Base-by-base conservation (phyloP, 768 basidiomycete genomes). In the Psilocybe tampanensis region DNA sequence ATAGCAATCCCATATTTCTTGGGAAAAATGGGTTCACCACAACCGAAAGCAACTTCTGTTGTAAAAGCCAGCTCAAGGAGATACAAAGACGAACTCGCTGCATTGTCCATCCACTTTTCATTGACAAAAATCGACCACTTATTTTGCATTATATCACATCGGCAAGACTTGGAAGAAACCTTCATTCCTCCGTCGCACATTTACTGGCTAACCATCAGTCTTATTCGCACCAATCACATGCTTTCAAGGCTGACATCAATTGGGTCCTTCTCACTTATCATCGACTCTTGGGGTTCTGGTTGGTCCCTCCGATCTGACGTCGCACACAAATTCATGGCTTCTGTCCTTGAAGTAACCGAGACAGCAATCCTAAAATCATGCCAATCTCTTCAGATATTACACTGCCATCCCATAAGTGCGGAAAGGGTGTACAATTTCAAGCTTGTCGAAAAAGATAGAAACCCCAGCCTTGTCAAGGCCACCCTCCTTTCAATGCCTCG, bases 71-170 rank as follows among this genome's bases (percentile, higher is more conserved):
- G 49, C 12, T 56, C 55, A 29, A 43, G 45, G 15, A 45, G 54
- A 15, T 47, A 60, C 44, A 56, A 11, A 15, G 62, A 58, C 33
- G 49, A 56, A 32, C 45, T 63, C 26, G 58, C 56, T 44, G 56
- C 56, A 5, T 52, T 63, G 4, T 43, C 56, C 26, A 48, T 60
- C 47, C 15, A 60, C 32, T 56, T 58, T 42, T 44, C 56, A 9
- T 12, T 60, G 12, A 9, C 12, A 5, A 19, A 18, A 18, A 55
- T 63, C 19, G 54, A 60, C 8, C 50, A 56, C n/a, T 54, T 63
- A 17, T 45, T 44, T 19, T 63, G 62, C 18, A 51, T 60, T 22
- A 26, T 63, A 33, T 41, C 55, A 12, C 44, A 57, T 19, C 44
- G 52, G 8, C 58, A 29, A 18, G 34, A 54, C 24, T 58, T 47